Percentiles rank a stretch among this genome's conserved stretches.
phyloP scores from a whole-genome alignment of 2,329 filamentous ascomycete genomes.

The Penicillium verrucosum region DNA sequence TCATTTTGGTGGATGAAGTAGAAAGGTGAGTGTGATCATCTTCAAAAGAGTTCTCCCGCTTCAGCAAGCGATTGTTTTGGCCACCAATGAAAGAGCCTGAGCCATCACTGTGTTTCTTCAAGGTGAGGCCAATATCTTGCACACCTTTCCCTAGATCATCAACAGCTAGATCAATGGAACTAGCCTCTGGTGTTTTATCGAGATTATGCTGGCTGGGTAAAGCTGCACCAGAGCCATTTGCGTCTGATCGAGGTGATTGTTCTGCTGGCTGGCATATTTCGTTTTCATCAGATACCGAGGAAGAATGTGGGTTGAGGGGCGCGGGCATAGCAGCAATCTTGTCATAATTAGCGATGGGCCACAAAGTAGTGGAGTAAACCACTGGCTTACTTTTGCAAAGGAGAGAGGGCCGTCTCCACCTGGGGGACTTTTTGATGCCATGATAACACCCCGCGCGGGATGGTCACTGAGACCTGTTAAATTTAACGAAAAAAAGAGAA shows the following conservation, averaged over 20 bases:
- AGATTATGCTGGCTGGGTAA: conserved; percentile 19
- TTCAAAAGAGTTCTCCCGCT: conserved; percentile 40
- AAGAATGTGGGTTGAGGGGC: conserved; percentile 27
- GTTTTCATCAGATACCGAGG: conserved; percentile 27
- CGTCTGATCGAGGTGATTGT: conserved; percentile 16
- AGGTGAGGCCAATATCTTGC: conserved; percentile 32
- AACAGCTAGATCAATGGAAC: conserved; percentile 24
- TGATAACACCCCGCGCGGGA: conserved; percentile 21
- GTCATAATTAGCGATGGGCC: conserved; percentile 18
- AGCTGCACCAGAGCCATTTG: conserved; percentile 18
- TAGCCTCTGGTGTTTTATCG: conserved; percentile 17
- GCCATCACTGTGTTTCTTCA: conserved; percentile 26
- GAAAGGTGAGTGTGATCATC: conserved; percentile 53
- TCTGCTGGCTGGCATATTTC: conserved; percentile 21
- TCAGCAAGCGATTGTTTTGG: conserved; percentile 30
- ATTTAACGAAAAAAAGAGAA: conserved; percentile 21
- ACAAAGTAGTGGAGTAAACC: not conserved
- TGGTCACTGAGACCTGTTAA: conserved; percentile 18
- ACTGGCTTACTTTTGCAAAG: conserved; percentile 67
- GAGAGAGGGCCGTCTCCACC: conserved; percentile 50
- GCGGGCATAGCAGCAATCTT: conserved; percentile 46
- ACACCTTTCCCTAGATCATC: conserved; percentile 34
- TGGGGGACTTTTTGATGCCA: conserved; percentile 33
- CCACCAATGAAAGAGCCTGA: conserved; percentile 28
- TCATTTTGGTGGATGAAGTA: conserved; percentile 71